Evolutionary conservation across 2,329 filamentous ascomycete species (phyloP).

Genomic region (Fusarium globosum): DNA sequence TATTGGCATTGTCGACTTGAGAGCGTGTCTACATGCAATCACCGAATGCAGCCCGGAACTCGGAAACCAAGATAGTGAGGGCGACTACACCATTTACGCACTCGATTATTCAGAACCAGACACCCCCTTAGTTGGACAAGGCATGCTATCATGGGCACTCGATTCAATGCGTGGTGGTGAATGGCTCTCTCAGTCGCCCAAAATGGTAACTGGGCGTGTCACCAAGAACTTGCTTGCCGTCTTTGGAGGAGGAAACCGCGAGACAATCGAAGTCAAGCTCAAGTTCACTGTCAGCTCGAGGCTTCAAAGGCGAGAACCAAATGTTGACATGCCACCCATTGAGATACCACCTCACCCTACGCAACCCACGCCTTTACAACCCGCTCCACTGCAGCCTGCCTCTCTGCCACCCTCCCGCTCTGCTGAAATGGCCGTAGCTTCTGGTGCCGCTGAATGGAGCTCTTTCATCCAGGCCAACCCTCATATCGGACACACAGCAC

Average conservation of each 20-base stretch:
- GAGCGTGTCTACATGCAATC: constrained; percentile 87
- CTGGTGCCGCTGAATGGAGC: constrained; percentile 81
- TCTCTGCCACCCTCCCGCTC: constrained; percentile 30
- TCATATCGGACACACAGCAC: constrained; percentile 55
- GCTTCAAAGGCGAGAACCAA: constrained; percentile 50
- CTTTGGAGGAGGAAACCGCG: constrained; percentile 83
- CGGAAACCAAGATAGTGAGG: constrained; percentile 73
- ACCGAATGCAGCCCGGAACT: constrained; percentile 85
- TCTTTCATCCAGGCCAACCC: constrained; percentile 80
- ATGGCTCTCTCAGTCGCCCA: constrained; percentile 66
- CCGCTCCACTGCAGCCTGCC: background rate
- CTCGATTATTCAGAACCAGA: constrained; percentile 97
- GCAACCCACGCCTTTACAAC: constrained; percentile 4
- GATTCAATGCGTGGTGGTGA: constrained; percentile 53
- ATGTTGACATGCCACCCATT: constrained; percentile 39
- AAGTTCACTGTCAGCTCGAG: constrained; percentile 83
- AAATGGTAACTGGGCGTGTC: constrained; percentile 88
- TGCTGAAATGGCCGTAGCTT: constrained; percentile 54
- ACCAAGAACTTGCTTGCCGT: constrained; percentile 86
- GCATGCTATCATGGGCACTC: constrained; percentile 89
- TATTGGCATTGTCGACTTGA: constrained; percentile 89
- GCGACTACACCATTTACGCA: constrained; percentile 96
- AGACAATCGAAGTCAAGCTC: constrained; percentile 93
- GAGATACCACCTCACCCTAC: background rate
- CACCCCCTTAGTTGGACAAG: constrained; percentile 91